These are phyloP conservation scores for Microstegium vimineum DNA, from an alignment of 176 grass and related monocot genomes.

Conservation along the genomic window DNA sequence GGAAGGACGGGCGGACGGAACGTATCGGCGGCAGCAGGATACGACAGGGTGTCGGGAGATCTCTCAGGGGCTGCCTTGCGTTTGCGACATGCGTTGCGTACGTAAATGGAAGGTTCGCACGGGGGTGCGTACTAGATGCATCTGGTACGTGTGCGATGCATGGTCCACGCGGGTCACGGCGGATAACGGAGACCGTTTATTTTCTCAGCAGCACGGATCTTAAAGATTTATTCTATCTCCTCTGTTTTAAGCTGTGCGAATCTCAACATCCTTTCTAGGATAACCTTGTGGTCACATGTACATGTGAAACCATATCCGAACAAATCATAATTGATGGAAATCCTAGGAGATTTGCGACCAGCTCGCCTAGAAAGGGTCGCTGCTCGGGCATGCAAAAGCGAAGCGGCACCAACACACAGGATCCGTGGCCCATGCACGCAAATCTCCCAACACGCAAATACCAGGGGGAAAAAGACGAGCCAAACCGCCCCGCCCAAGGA, in stretches of 20 bases:
- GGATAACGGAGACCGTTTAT: no score
- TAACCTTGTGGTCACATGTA: no score
- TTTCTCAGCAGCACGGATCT: no score
- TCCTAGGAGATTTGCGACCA: background rate
- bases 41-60: background rate
- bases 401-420: background rate
- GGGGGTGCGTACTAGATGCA: no score
- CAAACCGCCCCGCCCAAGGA: background rate
- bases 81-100: background rate
- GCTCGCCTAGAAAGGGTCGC: background rate
- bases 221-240: no score
- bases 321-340: no score
- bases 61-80: background rate
- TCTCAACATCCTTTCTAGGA: no score
- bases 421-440: background rate
- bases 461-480: no score
- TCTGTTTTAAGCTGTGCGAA: no score
- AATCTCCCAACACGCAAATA: background rate
- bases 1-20: background rate
- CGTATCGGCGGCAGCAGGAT: background rate
- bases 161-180: background rate
- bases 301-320: no score
- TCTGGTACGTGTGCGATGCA: no score
- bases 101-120: background rate
- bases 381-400: background rate